Evolutionary conservation across 1,139 yeast genomes (phyloP).

Genomic region (Suhomyces anneliseae): DNA sequence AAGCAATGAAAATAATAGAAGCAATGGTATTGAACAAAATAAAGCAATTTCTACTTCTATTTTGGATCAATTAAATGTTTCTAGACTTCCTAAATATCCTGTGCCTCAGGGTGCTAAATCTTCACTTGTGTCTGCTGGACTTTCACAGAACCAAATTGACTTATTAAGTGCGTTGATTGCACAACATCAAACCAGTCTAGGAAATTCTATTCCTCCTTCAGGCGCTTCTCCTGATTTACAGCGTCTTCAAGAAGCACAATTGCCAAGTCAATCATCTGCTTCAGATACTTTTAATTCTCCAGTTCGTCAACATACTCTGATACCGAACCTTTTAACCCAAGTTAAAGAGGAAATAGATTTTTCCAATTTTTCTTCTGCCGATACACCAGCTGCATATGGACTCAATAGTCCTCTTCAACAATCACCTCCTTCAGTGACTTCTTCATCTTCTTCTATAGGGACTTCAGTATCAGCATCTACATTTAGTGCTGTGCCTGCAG

Average conservation of each 20-base stretch:
- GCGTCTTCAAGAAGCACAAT: constrained; percentile 13
- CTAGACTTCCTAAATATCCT: constrained; percentile 54
- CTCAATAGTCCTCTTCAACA: constrained; percentile 11
- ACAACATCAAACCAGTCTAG: constrained; percentile 52
- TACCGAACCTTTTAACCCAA: constrained; percentile 3
- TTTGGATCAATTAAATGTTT: constrained; percentile 17
- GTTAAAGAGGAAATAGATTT: constrained; percentile 5
- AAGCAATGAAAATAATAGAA: neutral
- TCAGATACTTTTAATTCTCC: constrained; percentile 17
- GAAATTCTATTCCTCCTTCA: constrained; percentile 20
- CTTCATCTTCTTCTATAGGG: constrained; percentile 12
- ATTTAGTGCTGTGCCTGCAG: neutral
- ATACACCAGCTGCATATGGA: constrained; percentile 4
- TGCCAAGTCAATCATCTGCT: constrained; percentile 13
- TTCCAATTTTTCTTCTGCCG: neutral
- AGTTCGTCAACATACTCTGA: constrained; percentile 26
- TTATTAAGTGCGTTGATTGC: constrained; percentile 72
- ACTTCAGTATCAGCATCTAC: constrained; percentile 8
- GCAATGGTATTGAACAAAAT: neutral
- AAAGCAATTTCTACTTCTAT: constrained; percentile 5
- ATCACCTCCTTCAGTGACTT: constrained; percentile 7
- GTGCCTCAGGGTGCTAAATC: constrained; percentile 73
- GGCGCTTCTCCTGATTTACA: constrained; percentile 2
- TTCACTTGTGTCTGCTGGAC: constrained; percentile 63
- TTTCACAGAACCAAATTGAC: constrained; percentile 66